Base-by-base conservation (phyloP, 148 eudicot genomes). In the Rhododendron simsii region DNA sequence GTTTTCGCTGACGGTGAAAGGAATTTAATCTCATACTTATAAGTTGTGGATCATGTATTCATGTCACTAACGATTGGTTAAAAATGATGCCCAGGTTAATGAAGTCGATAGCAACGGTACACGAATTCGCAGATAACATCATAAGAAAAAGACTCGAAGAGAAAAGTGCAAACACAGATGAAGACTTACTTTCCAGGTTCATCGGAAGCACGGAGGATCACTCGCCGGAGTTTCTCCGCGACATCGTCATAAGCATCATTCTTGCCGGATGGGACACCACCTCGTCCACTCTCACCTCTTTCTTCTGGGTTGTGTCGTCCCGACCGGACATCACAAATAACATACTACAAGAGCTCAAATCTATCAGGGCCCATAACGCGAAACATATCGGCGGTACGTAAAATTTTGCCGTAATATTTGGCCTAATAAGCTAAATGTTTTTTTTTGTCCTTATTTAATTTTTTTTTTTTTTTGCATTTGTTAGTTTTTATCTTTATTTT, bases 181-280 rank as follows among this genome's bases (percentile, higher is more conserved):
- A 93, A 14, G 93, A 94, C 79, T 84, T 94, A 11, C 81, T 94
- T 16, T 93, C 97, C 5, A 90, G 95, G 41, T 94, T 94, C 81
- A 92, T 93, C 26, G 84, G 89, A 85, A 82, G 81, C 59, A 50
- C 61, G 21, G n/a, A 48, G 30, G 83, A 83, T 30, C 79, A 67
- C 78, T 89, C 90, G 59, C 61, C 86, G 3, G 87, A 88, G 50
- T 90, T 92, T 74, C 89, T 93, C 3, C 87, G 98, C 18, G 98
- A 94, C 69, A 91, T 94, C 33, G 91, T 94, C 33, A 87, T 91
- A 41, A 94, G 95, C 59, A 89, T 93, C 83, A 92, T 94, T 30
- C 51, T 94, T 15, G 95, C 95, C 4, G 98, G 98, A 5, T 88
- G 91, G 15, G 95, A 94, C 78, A 91, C 94, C 1, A 94, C 95